Conservation (phyloP, 2,329 filamentous ascomycete genomes). For the Ceratocystis colombiana region DNA sequence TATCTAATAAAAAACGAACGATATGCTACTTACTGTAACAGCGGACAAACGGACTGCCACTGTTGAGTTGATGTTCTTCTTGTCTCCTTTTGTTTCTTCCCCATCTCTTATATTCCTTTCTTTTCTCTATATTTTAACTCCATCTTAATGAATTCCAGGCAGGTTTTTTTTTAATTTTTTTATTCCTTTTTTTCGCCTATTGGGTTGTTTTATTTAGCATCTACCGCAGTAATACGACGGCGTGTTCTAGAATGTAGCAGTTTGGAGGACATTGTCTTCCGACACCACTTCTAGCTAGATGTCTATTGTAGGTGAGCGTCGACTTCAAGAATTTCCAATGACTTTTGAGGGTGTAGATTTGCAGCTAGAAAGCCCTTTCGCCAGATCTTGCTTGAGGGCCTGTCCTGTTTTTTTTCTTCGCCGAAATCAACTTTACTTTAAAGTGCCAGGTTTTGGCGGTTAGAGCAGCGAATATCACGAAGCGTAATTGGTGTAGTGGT, state of each 20-base stretch:
- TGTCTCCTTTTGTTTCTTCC: neutral
- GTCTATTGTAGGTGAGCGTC: no score
- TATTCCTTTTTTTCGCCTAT: neutral
- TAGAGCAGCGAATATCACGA: neutral
- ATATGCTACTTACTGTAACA: neutral
- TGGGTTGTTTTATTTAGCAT: neutral
- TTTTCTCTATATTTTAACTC: neutral
- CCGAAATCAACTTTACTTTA: neutral
- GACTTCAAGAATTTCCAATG: no score
- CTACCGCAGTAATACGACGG: no score
- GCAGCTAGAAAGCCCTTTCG: no score
- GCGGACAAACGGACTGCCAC: neutral
- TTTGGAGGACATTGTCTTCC: no score
- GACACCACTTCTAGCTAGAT: no score
- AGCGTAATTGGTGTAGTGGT: constrained; percentile 15
- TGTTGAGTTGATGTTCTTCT: neutral
- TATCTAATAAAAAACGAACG: neutral
- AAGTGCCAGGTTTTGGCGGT: neutral
- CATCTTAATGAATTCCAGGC: neutral
- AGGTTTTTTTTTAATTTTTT: neutral
- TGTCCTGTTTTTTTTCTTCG: no score
- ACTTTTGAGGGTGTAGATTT: no score
- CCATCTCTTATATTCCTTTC: neutral
- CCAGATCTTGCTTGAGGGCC: no score
- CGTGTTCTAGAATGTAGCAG: no score